A percentile compares a stretch with the other conserved stretches of the same genome.
phyloP scores from a whole-genome alignment of 2,329 filamentous ascomycete species.

The Biscogniauxia sp. region DNA sequence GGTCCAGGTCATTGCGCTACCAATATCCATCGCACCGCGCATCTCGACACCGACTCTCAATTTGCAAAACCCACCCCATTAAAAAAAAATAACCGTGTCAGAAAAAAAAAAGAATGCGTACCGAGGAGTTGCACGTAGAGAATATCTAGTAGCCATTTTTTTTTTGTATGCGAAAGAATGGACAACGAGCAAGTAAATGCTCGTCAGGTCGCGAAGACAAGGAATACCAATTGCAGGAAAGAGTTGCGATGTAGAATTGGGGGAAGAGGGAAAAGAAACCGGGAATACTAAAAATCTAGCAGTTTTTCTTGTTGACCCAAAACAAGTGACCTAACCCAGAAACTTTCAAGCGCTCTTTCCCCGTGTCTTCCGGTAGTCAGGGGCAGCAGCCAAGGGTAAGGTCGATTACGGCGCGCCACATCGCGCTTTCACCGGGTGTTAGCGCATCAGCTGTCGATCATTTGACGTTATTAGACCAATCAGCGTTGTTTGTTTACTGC shows the following conservation, averaged over 20 bases:
- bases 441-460: neutral
- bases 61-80: neutral
- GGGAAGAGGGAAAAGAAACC: slow-evolving; percentile 3
- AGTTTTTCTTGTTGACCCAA: slow-evolving; percentile 11
- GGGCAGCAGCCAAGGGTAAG: slow-evolving; percentile 14
- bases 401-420: neutral
- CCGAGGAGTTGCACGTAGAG: slow-evolving; percentile 22
- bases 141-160: slow-evolving; percentile 20
- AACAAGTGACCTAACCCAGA: neutral
- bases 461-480: neutral
- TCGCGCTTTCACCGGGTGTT: neutral
- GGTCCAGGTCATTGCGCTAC: neutral
- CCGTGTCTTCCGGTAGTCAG: slow-evolving; percentile 18
- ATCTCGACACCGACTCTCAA: slow-evolving; percentile 1
- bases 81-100: neutral
- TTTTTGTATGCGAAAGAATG: slow-evolving; percentile 18
- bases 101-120: slow-evolving; percentile 3
- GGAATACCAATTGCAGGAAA: neutral
- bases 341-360: slow-evolving; percentile 6
- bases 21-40: neutral
- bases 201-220: slow-evolving; percentile 14
- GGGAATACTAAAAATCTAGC: slow-evolving; percentile 3
- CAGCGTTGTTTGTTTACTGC: neutral
- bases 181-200: slow-evolving; percentile 27
- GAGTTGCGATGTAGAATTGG: neutral